Evolutionary conservation across 2,329 filamentous ascomycete species (phyloP).

Genomic region (Trichoderma harzianum): DNA sequence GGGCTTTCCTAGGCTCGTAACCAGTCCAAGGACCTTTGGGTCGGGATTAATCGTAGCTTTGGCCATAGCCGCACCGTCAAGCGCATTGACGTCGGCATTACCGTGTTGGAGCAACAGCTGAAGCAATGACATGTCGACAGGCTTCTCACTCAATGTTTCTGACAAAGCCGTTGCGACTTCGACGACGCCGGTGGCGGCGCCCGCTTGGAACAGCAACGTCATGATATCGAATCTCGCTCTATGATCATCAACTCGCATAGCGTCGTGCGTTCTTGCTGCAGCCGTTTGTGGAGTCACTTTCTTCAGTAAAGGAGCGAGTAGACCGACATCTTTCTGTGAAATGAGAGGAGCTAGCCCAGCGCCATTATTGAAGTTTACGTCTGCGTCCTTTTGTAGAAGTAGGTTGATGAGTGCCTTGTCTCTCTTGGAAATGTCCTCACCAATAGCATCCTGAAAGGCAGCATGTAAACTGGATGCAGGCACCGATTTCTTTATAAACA

Average conservation of each 20-base stretch:
- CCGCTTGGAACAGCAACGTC: conserved; percentile 44
- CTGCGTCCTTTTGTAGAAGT: conserved; percentile 49
- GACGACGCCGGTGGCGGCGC: conserved; percentile 40
- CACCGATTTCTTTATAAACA: conserved; percentile 49
- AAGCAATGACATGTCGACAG: conserved; percentile 50
- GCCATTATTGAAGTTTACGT: conserved; percentile 53
- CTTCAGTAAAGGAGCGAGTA: conserved; percentile 45
- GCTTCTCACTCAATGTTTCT: conserved; percentile 40
- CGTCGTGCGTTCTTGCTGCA: conserved; percentile 45
- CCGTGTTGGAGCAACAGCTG: conserved; percentile 49
- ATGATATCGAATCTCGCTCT: conserved; percentile 46
- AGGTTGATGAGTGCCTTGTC: conserved; percentile 52
- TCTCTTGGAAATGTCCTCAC: conserved; percentile 43
- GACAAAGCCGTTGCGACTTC: conserved; percentile 44
- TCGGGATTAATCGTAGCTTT: conserved; percentile 44
- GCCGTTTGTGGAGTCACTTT: conserved; percentile 47
- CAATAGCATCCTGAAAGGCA: conserved; percentile 52
- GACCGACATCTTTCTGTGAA: conserved; percentile 42
- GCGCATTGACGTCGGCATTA: conserved; percentile 50
- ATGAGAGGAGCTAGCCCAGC: conserved; percentile 49
- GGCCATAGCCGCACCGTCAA: conserved; percentile 42
- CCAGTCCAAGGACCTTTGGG: conserved; percentile 45
- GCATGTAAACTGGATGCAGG: conserved; percentile 45
- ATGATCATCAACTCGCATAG: conserved; percentile 44
- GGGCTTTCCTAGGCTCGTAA: conserved; percentile 47